phyloP scores from a whole-genome alignment of 768 basidiomycete genomes.

The Leucocoprinus birnbaumii region DNA sequence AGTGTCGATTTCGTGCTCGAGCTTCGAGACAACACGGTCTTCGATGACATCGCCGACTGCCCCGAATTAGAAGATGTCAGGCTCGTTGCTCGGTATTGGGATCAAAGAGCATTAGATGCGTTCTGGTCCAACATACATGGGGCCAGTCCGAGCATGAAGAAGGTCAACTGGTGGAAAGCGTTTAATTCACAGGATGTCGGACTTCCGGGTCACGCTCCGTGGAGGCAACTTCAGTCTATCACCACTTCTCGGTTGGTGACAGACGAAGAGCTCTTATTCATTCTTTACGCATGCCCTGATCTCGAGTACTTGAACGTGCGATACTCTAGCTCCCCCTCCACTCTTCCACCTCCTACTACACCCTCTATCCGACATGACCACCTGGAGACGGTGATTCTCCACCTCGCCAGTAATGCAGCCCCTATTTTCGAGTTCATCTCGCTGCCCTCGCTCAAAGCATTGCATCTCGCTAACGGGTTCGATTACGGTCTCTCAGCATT shows the following conservation, averaged over 20 bases:
- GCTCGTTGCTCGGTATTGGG: conserved; percentile 1
- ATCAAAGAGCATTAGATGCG: neutral
- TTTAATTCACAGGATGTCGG: neutral
- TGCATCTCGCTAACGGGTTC: neutral
- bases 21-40: neutral
- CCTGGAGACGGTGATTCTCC: neutral
- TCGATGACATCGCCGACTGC: neutral
- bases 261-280: conserved; percentile 3
- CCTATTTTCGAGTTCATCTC: conserved; percentile 1
- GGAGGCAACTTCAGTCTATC: conserved; percentile 5
- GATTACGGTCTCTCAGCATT: neutral
- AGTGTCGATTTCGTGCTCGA: conserved; percentile 6
- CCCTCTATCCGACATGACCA: neutral
- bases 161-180: neutral
- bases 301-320: neutral
- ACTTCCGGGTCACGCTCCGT: neutral
- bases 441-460: neutral
- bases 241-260: neutral
- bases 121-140: conserved; percentile 5
- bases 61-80: neutral
- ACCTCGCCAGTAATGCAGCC: neutral
- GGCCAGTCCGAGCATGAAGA: neutral
- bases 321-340: neutral
- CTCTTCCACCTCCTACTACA: neutral
- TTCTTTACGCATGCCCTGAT: conserved; percentile 6